Conservation (phyloP, 306 rosid genomes). For the Comarum palustre region DNA sequence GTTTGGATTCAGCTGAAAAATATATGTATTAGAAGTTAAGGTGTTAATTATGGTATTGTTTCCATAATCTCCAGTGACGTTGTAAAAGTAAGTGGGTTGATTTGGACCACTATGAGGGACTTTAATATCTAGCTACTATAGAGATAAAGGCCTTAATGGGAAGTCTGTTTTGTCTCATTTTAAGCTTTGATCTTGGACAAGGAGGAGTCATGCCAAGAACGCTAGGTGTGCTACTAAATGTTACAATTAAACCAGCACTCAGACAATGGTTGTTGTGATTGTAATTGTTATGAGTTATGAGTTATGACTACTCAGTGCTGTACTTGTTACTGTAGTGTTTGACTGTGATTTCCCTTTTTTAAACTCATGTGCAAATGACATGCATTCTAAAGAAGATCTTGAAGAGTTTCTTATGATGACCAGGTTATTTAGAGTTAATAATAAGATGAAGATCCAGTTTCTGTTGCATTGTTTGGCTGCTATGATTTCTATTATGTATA, state of each 20-base stretch:
- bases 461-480: neutral
- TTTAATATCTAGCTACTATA: neutral
- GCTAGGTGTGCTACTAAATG: too few relatives aligned
- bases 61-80: too few relatives aligned
- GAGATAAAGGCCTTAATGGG: neutral
- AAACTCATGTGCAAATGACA: neutral
- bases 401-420: neutral
- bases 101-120: neutral
- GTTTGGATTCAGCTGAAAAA: too few relatives aligned
- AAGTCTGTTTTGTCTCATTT: neutral
- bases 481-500: too few relatives aligned
- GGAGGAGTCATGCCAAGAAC: too few relatives aligned
- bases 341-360: neutral
- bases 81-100: too few relatives aligned
- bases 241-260: too few relatives aligned
- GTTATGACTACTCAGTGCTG: conserved; percentile 26
- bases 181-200: neutral
- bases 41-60: too few relatives aligned
- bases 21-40: too few relatives aligned
- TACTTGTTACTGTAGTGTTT: conserved; percentile 22
- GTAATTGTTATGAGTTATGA: too few relatives aligned
- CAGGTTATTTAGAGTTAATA: neutral
- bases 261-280: too few relatives aligned
- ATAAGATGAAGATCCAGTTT: neutral
- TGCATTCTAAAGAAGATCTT: too few relatives aligned